A percentile compares a stretch with the other conserved stretches of the same genome.
These are phyloP conservation scores for Puya raimondii DNA, from an alignment of 176 grass and related monocot genomes.

Conservation along the genomic window DNA sequence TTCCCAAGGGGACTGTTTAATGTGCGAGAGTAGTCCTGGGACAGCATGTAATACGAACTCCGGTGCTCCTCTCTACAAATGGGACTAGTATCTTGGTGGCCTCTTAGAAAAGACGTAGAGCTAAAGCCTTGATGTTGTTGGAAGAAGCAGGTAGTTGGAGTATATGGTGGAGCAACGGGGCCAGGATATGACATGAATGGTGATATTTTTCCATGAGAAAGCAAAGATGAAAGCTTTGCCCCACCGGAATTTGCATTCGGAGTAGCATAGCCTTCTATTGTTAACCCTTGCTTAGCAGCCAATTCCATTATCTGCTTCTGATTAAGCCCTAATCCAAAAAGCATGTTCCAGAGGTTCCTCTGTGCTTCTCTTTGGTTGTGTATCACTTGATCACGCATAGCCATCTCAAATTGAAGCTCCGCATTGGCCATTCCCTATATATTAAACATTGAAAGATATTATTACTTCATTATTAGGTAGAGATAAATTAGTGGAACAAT, in stretches of 20 bases:
- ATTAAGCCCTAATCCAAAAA: constrained; percentile 78
- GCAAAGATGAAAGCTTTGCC: constrained; percentile 19
- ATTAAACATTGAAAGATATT: not conserved
- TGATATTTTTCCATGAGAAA: constrained; percentile 19
- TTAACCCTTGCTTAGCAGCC: constrained; percentile 79
- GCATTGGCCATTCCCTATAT: constrained; percentile 71
- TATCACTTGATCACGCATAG: constrained; percentile 96
- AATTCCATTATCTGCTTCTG: constrained; percentile 81
- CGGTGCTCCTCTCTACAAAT: constrained; percentile 58
- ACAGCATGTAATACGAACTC: constrained; percentile 64
- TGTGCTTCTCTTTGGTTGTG: constrained; percentile 90
- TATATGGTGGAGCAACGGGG: constrained; percentile 19
- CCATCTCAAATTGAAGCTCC: constrained; percentile 99
- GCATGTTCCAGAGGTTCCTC: constrained; percentile 79
- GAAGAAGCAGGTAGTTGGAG: constrained; percentile 50
- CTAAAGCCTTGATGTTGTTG: constrained; percentile 78
- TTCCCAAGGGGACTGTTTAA: constrained; percentile 29
- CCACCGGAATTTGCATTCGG: constrained; percentile 36
- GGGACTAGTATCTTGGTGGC: constrained; percentile 39
- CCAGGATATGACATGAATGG: constrained; percentile 45
- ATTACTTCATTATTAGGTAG: not conserved
- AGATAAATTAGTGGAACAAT: not conserved
- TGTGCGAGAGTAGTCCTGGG: constrained; percentile 24
- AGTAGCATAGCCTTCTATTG: constrained; percentile 59
- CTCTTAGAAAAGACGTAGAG: constrained; percentile 40